Evolutionary conservation across 83 land plant genomes (phyloP), one percentile per base, ranked within the genome.

Genomic region (Picea engelmannii): DNA sequence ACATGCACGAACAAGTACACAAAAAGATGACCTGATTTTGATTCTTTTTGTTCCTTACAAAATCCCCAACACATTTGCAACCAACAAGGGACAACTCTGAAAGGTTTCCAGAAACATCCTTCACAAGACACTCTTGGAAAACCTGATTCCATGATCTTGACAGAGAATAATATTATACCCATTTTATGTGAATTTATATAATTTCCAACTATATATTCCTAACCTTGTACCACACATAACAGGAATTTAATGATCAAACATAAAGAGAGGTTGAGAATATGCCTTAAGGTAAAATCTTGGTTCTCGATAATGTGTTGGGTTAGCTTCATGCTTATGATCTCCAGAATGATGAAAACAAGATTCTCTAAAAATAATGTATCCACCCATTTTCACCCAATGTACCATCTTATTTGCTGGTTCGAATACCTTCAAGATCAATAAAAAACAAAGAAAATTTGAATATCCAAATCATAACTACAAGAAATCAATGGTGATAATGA

Each of bases 331-430:
- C 76, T 89, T 89, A 70, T 83, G 89, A 75, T 89, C 90, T 66
- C 90, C 89, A 52, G 90, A 89, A 77, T 86, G 89, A 76, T 89
- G 88, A 71, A 89, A 89, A 76, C 89, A 89, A 5, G 90, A 89
- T 64, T 89, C 90, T 16, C 90, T 82, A 69, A 86, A 89, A 81
- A 89, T 86, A 44, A 89, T 73, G 78, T 77, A 61, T 8, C 90
- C 24, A 35, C 38, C 38, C 38, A 35, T 35, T 35, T 35, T 35
- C 38, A 35, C 38, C 38, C 38, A 35, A 0, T 65, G 80, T 25
- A 81, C 71, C 83, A 86, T 84, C 60, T 76, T 78, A 25, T 20
- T 40, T 55, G 84, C 82, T 68, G 86, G 69, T 24, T 62, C 80
- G 27, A 70, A 68, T 6, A 89, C 90, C 89, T 87, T 38, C 38